Evolutionary conservation across 352 stramenopile species (phyloP), one percentile per base, ranked within the genome.

Genomic region (Pilasporangium apinafurcum): DNA sequence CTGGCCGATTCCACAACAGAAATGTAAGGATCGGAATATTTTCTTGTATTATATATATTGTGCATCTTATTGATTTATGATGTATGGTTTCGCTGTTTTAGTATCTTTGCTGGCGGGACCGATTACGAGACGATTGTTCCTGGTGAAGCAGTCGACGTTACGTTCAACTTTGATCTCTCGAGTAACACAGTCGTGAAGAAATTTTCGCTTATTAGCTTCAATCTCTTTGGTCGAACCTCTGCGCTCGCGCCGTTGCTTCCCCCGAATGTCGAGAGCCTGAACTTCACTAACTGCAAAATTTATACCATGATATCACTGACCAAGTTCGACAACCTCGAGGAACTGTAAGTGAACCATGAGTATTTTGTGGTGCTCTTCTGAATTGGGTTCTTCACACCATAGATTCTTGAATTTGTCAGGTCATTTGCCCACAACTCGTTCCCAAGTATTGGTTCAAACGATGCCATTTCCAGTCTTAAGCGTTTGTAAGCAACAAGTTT

Each of bases 171-270:
- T 37, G 12, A 47, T 13, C 38, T 53, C n/a, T 34, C 17, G 10
- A 42, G 29, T 21, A 53, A 53, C 8, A 34, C 31, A 8, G n/a
- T 17, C 17, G 30, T 53, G 21, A 37, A 24, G 12, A n/a, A 27
- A 17, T 37, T 53, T 31, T 42, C 46, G 16, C 8, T 53, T 31
- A 38, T 38, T 4, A 53, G 47, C 17, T 41, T 53, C n/a, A 41
- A 53, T n/a, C 29, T 47, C 10, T n/a, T n/a, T n/a, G n/a, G n/a
- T n/a, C n/a, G n/a, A n/a, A 46, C 21, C 24, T 22, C 34, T 17
- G 17, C 47, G 9, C 36, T 33, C 25, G 41, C 38, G 29, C 26
- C 38, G 31, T 47, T 53, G 46, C 47, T 53, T 38, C 46, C 46
- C 12, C 34, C 24, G 26, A 35, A 37, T 12, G 26, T 53, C 22